These are phyloP conservation scores for Zalerion maritima DNA, from an alignment of 495 filamentous ascomycete species.

Conservation along the genomic window DNA sequence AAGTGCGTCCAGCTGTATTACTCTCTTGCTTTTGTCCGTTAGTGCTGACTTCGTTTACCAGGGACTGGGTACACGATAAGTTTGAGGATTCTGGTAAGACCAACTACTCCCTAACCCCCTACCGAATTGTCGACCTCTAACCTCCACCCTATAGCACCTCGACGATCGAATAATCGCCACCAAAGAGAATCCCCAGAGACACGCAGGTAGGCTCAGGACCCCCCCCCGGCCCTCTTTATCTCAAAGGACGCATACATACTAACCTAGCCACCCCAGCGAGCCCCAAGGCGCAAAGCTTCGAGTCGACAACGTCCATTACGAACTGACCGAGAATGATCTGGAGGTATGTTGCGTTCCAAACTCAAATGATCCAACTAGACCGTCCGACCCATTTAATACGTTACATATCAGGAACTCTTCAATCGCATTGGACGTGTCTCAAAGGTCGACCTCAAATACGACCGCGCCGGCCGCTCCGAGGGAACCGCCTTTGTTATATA, in stretches of 20 bases:
- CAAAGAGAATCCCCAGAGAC: constrained; percentile 32
- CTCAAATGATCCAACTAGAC: background rate
- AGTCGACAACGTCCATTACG: constrained; percentile 89
- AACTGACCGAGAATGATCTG: constrained; percentile 75
- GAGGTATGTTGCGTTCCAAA: constrained; percentile 36
- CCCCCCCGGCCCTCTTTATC: background rate
- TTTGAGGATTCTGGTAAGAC: constrained; percentile 49
- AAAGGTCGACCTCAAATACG: constrained; percentile 62
- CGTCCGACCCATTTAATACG: constrained; percentile 4
- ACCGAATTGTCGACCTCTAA: constrained; percentile 20
- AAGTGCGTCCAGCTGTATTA: constrained; percentile 25
- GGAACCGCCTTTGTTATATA: constrained; percentile 81
- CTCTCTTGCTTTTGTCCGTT: background rate
- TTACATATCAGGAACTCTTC: constrained; percentile 54
- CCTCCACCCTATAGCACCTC: constrained; percentile 23
- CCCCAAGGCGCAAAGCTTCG: constrained; percentile 53
- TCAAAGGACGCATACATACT: no score
- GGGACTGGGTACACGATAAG: constrained; percentile 86
- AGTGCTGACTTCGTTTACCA: constrained; percentile 19
- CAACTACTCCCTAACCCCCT: constrained; percentile 7
- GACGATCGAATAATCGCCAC: constrained; percentile 13
- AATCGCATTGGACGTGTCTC: constrained; percentile 56
- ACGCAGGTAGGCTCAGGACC: constrained; percentile 28
- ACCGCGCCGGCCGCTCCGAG: constrained; percentile 80
- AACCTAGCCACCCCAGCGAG: constrained; percentile 19